Conservation (phyloP, 2,329 filamentous ascomycete species). For the Macrophomina phaseolina region DNA sequence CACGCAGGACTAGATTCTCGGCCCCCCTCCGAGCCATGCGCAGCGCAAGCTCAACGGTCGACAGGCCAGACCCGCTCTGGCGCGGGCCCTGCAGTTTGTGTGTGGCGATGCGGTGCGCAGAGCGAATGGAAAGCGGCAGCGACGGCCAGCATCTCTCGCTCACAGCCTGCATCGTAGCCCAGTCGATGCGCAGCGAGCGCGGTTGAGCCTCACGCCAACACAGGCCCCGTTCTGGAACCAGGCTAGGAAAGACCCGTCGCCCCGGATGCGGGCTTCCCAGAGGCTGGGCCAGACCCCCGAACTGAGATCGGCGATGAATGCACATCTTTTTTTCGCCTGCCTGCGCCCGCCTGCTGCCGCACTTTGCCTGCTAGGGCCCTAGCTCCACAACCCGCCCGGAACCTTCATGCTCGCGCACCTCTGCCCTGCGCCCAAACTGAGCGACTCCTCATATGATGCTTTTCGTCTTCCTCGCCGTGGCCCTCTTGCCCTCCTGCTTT, state of each 20-base stretch:
- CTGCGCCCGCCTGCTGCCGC: conserved; percentile 5
- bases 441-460: background rate
- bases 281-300: conserved; percentile 12
- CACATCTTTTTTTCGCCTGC: conserved; percentile 1
- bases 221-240: conserved; percentile 16
- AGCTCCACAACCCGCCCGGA: background rate
- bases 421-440: background rate
- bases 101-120: conserved; percentile 9
- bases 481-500: background rate
- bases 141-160: background rate
- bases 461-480: background rate
- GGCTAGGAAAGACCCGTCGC: background rate
- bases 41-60: background rate
- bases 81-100: conserved; percentile 1
- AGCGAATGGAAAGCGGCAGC: background rate
- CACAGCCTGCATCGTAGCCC: background rate
- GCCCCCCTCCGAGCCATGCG: background rate
- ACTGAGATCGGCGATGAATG: conserved; percentile 8
- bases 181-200: background rate
- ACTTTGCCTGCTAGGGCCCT: conserved; percentile 8
- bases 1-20: background rate
- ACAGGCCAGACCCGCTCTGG: background rate
- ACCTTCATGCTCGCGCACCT: conserved; percentile 1
- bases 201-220: conserved; percentile 18
- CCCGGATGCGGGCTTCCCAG: conserved; percentile 6